Evolutionary conservation across 176 grass and related monocot species (phyloP).

Genomic region (Triticum monococcum): DNA sequence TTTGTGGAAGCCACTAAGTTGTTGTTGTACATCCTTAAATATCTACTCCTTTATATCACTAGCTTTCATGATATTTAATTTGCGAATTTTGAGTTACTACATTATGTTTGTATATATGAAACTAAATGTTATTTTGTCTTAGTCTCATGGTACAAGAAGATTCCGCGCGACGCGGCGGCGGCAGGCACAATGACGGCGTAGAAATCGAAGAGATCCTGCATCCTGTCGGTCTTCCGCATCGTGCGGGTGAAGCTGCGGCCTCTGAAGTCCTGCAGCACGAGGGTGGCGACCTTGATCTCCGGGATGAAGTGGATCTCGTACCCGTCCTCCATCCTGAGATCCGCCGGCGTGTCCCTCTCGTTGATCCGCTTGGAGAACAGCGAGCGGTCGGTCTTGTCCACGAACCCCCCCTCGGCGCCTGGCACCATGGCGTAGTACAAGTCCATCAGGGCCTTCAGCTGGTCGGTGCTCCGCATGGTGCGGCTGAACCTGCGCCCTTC

Average conservation of each 20-base stretch:
- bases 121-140: no score
- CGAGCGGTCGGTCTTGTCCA: neutral
- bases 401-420: neutral
- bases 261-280: neutral
- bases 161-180: neutral
- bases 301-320: neutral
- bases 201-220: neutral
- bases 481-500: neutral
- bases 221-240: neutral
- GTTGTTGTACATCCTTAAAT: no score
- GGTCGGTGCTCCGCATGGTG: neutral
- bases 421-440: neutral
- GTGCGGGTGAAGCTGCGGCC: neutral
- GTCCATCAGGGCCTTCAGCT: neutral
- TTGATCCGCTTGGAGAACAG: neutral
- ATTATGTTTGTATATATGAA: no score
- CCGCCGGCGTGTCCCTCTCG: neutral
- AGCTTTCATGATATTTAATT: no score
- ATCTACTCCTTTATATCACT: no score
- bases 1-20: no score
- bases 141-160: neutral
- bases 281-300: neutral
- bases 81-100: no score
- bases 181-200: neutral
- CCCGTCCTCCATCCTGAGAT: neutral